phyloP scores from a whole-genome alignment of 164 flowering plant genomes.

The Tetrastigma voinierianum region DNA sequence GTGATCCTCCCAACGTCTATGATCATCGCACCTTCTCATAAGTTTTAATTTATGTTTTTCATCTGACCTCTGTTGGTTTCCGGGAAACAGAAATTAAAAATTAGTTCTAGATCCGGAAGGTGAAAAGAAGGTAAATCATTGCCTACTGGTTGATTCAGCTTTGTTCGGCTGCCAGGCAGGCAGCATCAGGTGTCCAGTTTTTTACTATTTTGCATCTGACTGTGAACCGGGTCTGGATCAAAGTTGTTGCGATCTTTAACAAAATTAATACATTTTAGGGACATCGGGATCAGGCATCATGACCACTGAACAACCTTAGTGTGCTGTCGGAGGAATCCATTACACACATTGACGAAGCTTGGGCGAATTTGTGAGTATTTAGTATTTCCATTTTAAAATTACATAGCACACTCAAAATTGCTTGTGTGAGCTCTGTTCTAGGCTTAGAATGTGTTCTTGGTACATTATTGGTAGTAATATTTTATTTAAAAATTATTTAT shows the following conservation, averaged over 20 bases:
- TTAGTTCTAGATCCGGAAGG: no score
- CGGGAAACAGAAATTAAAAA: neutral
- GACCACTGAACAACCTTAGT: slow-evolving; percentile 71
- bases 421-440: no score
- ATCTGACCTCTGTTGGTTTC: neutral
- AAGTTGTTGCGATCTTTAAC: slow-evolving; percentile 36
- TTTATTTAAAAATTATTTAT: no score
- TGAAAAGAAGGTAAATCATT: no score
- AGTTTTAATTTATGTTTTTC: neutral
- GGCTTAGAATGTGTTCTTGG: neutral
- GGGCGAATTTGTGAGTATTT: slow-evolving; percentile 63
- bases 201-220: no score
- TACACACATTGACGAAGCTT: slow-evolving; percentile 72
- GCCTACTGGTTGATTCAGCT: no score
- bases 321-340: slow-evolving; percentile 73
- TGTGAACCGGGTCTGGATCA: neutral
- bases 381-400: neutral
- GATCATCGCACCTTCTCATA: no score
- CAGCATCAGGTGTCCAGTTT: neutral
- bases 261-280: slow-evolving; percentile 50
- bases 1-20: slow-evolving; percentile 80
- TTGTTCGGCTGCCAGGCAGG: neutral
- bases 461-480: neutral
- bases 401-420: neutral
- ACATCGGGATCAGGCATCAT: slow-evolving; percentile 83